Evolutionary conservation across 2,329 filamentous ascomycete genomes (phyloP).

Genomic region (Cercospora sp.): DNA sequence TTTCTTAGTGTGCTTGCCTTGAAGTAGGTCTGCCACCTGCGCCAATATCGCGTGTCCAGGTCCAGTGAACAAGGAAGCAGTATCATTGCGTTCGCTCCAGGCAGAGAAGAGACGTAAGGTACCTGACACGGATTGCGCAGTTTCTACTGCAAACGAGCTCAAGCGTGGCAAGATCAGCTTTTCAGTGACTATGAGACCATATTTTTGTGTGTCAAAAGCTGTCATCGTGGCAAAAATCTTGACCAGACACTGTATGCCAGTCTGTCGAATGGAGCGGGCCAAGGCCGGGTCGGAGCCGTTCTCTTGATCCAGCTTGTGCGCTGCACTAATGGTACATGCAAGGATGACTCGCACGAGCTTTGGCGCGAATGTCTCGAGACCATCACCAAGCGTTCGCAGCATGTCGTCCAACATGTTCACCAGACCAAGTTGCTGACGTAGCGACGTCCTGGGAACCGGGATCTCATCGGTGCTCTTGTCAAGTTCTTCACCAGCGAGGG

Average conservation of each 20-base stretch:
- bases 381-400: conserved; percentile 77
- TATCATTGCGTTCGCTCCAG: conserved; percentile 70
- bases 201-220: conserved; percentile 70
- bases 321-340: conserved; percentile 65
- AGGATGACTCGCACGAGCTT: conserved; percentile 74
- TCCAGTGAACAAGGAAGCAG: conserved; percentile 68
- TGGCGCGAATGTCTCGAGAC: conserved; percentile 66
- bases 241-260: conserved; percentile 79
- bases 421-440: conserved; percentile 83
- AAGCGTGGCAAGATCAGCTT: conserved; percentile 78
- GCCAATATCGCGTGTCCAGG: conserved; percentile 62
- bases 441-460: conserved; percentile 19
- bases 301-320: conserved; percentile 34
- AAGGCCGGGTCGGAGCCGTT: conserved; percentile 54
- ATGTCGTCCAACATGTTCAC: conserved; percentile 88
- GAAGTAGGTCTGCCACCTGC: conserved; percentile 71
- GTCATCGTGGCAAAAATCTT: conserved; percentile 74
- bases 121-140: conserved; percentile 83
- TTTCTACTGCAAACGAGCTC: conserved; percentile 77
- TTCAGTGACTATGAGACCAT: conserved; percentile 68
- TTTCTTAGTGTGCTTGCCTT: conserved; percentile 73
- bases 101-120: conserved; percentile 77
- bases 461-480: not conserved
- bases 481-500: conserved; percentile 45
- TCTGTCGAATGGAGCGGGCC: conserved; percentile 65